phyloP scores from a whole-genome alignment of 257 asterid genomes.

The Jacaranda mimosifolia region DNA sequence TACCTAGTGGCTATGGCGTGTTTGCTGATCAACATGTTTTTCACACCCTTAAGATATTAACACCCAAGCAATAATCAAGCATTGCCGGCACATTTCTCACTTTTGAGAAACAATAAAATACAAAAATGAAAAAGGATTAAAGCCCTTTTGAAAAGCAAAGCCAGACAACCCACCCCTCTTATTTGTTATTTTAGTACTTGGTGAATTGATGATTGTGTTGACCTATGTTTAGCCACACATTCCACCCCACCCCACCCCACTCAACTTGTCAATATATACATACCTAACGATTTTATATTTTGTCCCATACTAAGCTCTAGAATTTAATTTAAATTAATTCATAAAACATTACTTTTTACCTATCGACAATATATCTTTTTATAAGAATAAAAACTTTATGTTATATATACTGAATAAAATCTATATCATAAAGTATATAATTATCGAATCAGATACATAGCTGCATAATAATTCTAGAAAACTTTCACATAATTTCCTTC shows the following conservation, averaged over 20 bases:
- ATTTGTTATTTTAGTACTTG: slow-evolving; percentile 48
- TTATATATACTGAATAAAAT: too few relatives aligned
- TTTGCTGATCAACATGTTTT: not conserved
- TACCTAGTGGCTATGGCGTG: slow-evolving; percentile 22
- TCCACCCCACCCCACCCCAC: slow-evolving; percentile 11
- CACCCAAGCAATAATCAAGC: not conserved
- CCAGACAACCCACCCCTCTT: slow-evolving; percentile 54
- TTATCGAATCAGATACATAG: too few relatives aligned
- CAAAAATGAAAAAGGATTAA: slow-evolving; percentile 12
- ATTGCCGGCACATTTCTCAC: slow-evolving; percentile 37
- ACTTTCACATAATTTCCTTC: too few relatives aligned
- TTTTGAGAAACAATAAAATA: slow-evolving; percentile 17
- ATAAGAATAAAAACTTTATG: too few relatives aligned
- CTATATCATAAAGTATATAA: too few relatives aligned
- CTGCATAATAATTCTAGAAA: too few relatives aligned
- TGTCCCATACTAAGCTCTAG: too few relatives aligned
- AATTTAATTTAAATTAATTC: too few relatives aligned
- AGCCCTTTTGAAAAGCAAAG: slow-evolving; percentile 60
- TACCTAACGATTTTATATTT: too few relatives aligned
- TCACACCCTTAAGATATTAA: not conserved
- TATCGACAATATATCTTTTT: too few relatives aligned
- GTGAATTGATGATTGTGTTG: slow-evolving; percentile 73
- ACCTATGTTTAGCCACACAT: slow-evolving; percentile 49
- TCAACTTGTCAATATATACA: not conserved
- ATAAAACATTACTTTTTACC: too few relatives aligned